phyloP scores from a whole-genome alignment of 805 yeast species.

The Candida ipomoeae region DNA sequence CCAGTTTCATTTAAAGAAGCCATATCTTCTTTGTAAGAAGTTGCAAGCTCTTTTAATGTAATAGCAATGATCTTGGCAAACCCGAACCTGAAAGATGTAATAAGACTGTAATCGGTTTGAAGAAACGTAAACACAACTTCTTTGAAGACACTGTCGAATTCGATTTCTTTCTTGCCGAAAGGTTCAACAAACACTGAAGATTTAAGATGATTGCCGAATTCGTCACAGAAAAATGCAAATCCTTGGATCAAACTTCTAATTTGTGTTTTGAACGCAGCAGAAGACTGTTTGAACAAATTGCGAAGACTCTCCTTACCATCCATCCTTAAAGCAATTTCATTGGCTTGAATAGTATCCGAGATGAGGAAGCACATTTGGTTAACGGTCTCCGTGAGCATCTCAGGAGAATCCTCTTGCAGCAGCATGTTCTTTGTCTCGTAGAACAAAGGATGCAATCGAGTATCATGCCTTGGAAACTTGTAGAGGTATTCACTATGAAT shows the following conservation, averaged over 20 bases:
- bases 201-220: conserved; percentile 10
- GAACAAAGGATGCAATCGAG: conserved; percentile 1
- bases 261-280: conserved; percentile 28
- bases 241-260: conserved; percentile 42
- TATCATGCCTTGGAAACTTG: not conserved
- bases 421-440: not conserved
- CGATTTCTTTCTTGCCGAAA: conserved; percentile 19
- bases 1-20: too few relatives aligned
- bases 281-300: conserved; percentile 23
- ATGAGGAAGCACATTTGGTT: conserved; percentile 5
- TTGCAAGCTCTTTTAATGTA: conserved; percentile 19
- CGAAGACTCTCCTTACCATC: conserved; percentile 28
- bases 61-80: conserved; percentile 26
- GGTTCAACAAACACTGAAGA: conserved; percentile 20
- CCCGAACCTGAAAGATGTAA: conserved; percentile 31
- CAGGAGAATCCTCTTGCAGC: not conserved
- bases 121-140: conserved; percentile 39
- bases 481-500: not conserved
- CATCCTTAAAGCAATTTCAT: conserved; percentile 57
- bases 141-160: conserved; percentile 31
- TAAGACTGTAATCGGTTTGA: conserved; percentile 44
- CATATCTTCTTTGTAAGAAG: not conserved
- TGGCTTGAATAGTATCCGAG: conserved; percentile 51
- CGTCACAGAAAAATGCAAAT: conserved; percentile 3
- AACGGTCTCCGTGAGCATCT: not conserved